Percentiles rank a stretch among this genome's conserved stretches.
These are phyloP conservation scores for Trebouxia sp. DNA, from an alignment of 139 green algal species.

Conservation along the genomic window DNA sequence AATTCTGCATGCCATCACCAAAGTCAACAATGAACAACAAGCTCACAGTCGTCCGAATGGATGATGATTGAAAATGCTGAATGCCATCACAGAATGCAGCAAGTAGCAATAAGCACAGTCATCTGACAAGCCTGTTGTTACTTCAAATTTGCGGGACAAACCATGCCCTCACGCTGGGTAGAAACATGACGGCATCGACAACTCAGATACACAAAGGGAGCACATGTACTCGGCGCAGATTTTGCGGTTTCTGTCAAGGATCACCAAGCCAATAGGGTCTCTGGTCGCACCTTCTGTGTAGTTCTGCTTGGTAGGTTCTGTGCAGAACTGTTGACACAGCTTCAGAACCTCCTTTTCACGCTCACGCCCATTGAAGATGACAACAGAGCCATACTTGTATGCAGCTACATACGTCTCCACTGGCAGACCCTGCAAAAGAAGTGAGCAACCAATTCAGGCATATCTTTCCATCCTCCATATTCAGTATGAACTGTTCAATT, in stretches of 20 bases:
- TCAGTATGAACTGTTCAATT: too few species aligned
- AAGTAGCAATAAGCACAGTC: not conserved
- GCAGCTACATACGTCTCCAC: constrained; percentile 55
- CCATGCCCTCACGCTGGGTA: too few species aligned
- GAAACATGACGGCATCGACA: too few species aligned
- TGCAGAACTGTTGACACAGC: constrained; percentile 3
- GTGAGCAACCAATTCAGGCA: not conserved
- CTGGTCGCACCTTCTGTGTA: constrained; percentile 48
- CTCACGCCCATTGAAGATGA: constrained; percentile 60
- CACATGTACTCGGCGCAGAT: too few species aligned
- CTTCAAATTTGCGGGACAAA: too few species aligned
- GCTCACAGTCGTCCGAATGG: not conserved
- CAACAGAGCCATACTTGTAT: constrained; percentile 58
- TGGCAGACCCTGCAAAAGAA: constrained; percentile 41
- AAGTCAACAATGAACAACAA: not conserved
- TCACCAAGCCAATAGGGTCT: too few species aligned
- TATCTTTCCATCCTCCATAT: too few species aligned
- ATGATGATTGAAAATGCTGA: constrained; percentile 49
- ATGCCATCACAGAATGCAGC: not conserved
- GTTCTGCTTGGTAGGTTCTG: constrained; percentile 26
- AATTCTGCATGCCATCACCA: constrained; percentile 40
- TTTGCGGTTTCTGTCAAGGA: too few species aligned
- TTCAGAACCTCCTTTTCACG: constrained; percentile 31
- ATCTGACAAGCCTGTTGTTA: not conserved
- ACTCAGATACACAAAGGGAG: too few species aligned